phyloP scores from a whole-genome alignment of 306 rosid species.

The Corylus avellana region DNA sequence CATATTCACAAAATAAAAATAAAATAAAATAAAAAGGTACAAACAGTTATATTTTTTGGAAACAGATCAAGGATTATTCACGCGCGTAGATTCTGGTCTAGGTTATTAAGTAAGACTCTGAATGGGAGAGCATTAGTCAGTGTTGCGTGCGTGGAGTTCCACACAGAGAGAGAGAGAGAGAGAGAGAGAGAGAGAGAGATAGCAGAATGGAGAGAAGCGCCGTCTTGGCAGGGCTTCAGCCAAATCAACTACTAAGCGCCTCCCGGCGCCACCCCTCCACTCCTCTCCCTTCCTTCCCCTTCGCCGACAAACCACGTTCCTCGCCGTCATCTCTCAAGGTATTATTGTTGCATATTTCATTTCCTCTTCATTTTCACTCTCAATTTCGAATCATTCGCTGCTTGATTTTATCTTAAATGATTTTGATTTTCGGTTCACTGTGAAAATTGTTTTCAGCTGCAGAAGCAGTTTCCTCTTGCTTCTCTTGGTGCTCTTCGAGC shows the following conservation, averaged over 20 bases:
- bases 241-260: constrained; percentile 41
- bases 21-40: too few relatives aligned
- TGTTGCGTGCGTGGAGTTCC: neutral
- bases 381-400: neutral
- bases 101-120: too few relatives aligned
- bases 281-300: constrained; percentile 16
- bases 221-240: constrained; percentile 43
- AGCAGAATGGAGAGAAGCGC: constrained; percentile 69
- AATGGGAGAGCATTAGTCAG: too few relatives aligned
- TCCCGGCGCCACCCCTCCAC: constrained; percentile 37
- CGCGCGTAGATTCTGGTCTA: too few relatives aligned
- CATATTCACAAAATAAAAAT: too few relatives aligned
- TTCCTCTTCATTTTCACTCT: neutral
- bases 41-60: too few relatives aligned
- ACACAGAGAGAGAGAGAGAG: neutral
- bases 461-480: constrained; percentile 45
- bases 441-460: constrained; percentile 39
- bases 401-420: neutral
- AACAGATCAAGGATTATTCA: too few relatives aligned
- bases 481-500: constrained; percentile 26
- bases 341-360: neutral
- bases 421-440: neutral
- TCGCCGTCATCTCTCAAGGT: constrained; percentile 50
- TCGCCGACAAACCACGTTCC: constrained; percentile 28
- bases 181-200: neutral